Evolutionary conservation across 768 basidiomycete genomes (phyloP).

Genomic region (Sarcodon sp.): DNA sequence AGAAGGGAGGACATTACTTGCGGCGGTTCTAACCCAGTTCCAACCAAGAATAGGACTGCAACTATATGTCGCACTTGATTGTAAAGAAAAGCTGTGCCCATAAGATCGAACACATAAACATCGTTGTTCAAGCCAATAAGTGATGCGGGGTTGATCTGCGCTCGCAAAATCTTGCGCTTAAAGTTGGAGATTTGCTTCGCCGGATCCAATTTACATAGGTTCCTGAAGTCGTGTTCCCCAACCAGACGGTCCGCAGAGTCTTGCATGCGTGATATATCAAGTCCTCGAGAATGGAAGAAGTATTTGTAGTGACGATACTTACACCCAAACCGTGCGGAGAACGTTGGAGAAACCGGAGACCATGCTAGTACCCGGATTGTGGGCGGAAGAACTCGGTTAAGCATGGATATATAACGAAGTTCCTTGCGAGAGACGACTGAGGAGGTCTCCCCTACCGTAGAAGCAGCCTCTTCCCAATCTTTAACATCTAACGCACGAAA

Average conservation of each 20-base stretch:
- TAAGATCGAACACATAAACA: constrained; percentile 69
- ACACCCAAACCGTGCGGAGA: constrained; percentile 88
- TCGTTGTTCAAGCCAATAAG: constrained; percentile 7
- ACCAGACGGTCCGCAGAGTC: constrained; percentile 57
- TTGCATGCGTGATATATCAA: constrained; percentile 69
- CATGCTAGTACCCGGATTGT: constrained; percentile 89
- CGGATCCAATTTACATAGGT: constrained; percentile 88
- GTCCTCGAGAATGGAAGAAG: constrained; percentile 64
- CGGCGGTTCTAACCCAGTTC: constrained; percentile 65
- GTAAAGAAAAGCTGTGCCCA: constrained; percentile 84
- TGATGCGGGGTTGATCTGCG: constrained; percentile 41
- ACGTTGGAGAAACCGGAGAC: constrained; percentile 71
- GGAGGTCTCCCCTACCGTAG: constrained; percentile 10
- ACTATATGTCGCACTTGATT: constrained; percentile 96
- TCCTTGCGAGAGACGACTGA: constrained; percentile 23
- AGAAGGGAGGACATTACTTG: constrained; percentile 59
- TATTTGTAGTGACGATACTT: constrained; percentile 92
- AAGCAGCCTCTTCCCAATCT: constrained; percentile 14
- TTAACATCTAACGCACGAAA: constrained; percentile 23
- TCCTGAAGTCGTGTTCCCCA: constrained; percentile 92
- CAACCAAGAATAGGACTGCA: constrained; percentile 82
- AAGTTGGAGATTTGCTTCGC: constrained; percentile 84
- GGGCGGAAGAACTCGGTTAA: constrained; percentile 81
- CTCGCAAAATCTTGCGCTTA: constrained; percentile 50
- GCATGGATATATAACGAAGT: constrained; percentile 61